phyloP scores from a whole-genome alignment of 108 stramenopile genomes.

The Ochromonas danica region DNA sequence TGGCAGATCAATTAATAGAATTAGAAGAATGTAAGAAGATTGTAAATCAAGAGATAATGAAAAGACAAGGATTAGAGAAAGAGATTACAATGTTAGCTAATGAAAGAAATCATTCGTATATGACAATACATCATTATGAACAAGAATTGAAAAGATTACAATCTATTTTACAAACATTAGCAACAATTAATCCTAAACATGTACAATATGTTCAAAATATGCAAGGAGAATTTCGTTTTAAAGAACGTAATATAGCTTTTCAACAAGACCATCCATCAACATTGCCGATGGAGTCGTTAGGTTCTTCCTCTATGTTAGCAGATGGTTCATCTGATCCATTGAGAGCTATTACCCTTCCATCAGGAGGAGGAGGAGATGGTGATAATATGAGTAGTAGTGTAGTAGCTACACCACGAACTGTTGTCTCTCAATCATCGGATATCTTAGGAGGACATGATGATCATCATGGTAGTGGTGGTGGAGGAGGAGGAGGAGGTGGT shows the following conservation, averaged over 20 bases:
- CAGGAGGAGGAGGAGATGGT: too few relatives aligned
- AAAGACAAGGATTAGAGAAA: not conserved
- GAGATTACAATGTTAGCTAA: not conserved
- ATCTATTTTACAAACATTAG: slow-evolving; percentile 42
- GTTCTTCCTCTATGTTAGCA: too few relatives aligned
- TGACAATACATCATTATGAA: slow-evolving; percentile 54
- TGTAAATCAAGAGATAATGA: slow-evolving; percentile 11
- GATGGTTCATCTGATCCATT: too few relatives aligned
- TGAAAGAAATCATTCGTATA: slow-evolving; percentile 24
- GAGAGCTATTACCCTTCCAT: too few relatives aligned
- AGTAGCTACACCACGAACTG: too few relatives aligned
- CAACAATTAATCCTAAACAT: slow-evolving; percentile 40
- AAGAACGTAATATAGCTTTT: slow-evolving; percentile 37
- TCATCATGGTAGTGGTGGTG: too few relatives aligned
- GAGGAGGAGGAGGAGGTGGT: too few relatives aligned
- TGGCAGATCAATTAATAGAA: slow-evolving; percentile 26
- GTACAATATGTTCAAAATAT: slow-evolving; percentile 44
- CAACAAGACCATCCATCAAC: not conserved
- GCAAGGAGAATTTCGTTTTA: slow-evolving; percentile 49
- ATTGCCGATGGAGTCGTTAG: too few relatives aligned
- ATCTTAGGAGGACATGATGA: too few relatives aligned
- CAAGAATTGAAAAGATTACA: slow-evolving; percentile 51
- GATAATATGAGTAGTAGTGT: too few relatives aligned
- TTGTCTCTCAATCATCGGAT: too few relatives aligned
- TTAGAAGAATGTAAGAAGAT: slow-evolving; percentile 21